Conservation (phyloP, 1,284 basidiomycete genomes). For the Rhodofomes roseus region DNA sequence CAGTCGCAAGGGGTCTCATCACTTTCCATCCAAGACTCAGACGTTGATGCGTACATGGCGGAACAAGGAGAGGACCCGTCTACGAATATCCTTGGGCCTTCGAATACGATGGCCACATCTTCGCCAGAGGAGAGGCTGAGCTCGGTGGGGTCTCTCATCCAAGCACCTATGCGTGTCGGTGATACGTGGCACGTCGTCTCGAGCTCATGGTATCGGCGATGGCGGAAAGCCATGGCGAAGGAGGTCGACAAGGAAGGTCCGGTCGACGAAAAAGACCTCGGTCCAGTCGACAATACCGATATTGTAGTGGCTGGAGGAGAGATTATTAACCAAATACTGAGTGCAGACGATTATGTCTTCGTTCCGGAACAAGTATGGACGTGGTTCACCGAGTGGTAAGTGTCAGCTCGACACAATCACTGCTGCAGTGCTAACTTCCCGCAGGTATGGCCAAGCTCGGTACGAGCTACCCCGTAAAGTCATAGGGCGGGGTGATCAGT, state of each 20-base stretch:
- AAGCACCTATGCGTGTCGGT: slow-evolving; percentile 51
- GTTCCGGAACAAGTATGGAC: slow-evolving; percentile 75
- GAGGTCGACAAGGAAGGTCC: slow-evolving; percentile 62
- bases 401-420: slow-evolving; percentile 12
- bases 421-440: neutral
- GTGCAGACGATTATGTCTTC: slow-evolving; percentile 77
- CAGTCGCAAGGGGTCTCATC: slow-evolving; percentile 35
- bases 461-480: slow-evolving; percentile 63
- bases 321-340: slow-evolving; percentile 41
- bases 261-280: slow-evolving; percentile 58
- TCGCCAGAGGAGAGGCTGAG: slow-evolving; percentile 40
- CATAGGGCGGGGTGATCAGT: slow-evolving; percentile 52
- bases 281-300: slow-evolving; percentile 70
- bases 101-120: slow-evolving; percentile 27
- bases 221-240: slow-evolving; percentile 68
- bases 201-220: slow-evolving; percentile 69
- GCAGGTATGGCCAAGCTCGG: slow-evolving; percentile 67
- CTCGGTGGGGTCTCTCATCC: slow-evolving; percentile 45
- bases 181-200: slow-evolving; percentile 80
- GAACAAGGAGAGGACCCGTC: slow-evolving; percentile 49
- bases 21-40: slow-evolving; percentile 35
- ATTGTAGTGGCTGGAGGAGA: slow-evolving; percentile 56
- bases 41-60: slow-evolving; percentile 71
- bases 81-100: slow-evolving; percentile 7
- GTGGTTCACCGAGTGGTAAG: slow-evolving; percentile 42